Evolutionary conservation across 2,329 filamentous ascomycete genomes (phyloP), one percentile per base, ranked within the genome.

Genomic region (Amesomyces nigricolor): DNA sequence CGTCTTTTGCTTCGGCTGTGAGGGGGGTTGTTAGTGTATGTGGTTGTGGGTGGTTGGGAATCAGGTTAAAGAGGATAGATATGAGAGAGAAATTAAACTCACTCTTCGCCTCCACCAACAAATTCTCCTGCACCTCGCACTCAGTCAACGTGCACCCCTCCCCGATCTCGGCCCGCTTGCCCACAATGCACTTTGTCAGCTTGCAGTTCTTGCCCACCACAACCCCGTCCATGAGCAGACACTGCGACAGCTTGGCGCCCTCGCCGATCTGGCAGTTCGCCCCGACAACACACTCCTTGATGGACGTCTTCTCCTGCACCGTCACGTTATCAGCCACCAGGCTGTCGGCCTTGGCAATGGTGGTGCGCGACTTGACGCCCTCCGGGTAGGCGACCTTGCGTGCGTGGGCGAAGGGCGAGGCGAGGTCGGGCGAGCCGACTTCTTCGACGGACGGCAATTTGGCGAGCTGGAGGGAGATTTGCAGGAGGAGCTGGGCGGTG

Each of bases 281-380:
- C 2, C 94, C 94, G 40, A 99, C 83, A 30, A 96, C 89, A 38
- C 80, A 87, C 71, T 96, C 90, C 70, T 96, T 96, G 73, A 99
- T 88, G n/a, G 91, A 87, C 22, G 84, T 86, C 69, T 92, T 92
- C 64, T 92, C 89, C 66, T 92, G 89, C 0, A 97, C 85, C 1
- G 85, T 90, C 40, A 95, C 90, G 66, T 96, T 96, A 56, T 92
- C 88, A 1, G 83, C 92, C 38, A 97, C 82, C 2, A 97, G 78
- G 61, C 84, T 89, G 73, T 96, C 92, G 46, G 82, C 79, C 63
- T 86, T 83, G 17, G 89, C 91, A 54, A 97, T 88, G 4, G 89
- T 94, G 46, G 88, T 91, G 51, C 86, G 85, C 35, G 83, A 78
- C 53, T 91, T 89, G 35, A 97, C 85, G 22, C 87, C 87, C 54